A percentile compares a stretch with the other conserved stretches of the same genome.
phyloP scores from a whole-genome alignment of 2,329 filamentous ascomycete species.

The Diaporthe batatas region DNA sequence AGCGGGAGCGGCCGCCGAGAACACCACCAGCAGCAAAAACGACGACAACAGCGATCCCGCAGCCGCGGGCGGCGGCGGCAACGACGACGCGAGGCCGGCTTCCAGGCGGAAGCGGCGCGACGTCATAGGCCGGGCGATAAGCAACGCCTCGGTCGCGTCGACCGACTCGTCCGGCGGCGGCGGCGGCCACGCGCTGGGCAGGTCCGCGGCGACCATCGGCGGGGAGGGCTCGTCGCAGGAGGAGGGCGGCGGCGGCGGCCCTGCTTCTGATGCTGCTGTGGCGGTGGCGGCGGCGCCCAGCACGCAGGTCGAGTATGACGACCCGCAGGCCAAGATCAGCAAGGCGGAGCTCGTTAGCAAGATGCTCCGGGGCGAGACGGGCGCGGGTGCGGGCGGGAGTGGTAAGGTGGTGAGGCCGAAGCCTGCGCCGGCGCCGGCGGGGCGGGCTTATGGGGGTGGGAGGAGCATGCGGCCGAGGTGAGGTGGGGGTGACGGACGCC shows the following conservation, averaged over 20 bases:
- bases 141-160: conserved; percentile 68
- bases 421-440: neutral
- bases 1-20: neutral
- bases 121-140: conserved; percentile 70
- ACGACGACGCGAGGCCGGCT: conserved; percentile 31
- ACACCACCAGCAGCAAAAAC: conserved; percentile 1
- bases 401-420: conserved; percentile 7
- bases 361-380: conserved; percentile 51
- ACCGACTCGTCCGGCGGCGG: conserved; percentile 52
- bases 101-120: conserved; percentile 56
- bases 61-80: conserved; percentile 39
- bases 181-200: conserved; percentile 20
- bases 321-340: conserved; percentile 61
- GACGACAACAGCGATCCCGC: conserved; percentile 23
- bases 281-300: conserved; percentile 57
- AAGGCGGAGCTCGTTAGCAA: conserved; percentile 60
- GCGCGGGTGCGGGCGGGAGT: neutral
- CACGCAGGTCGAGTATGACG: conserved; percentile 66
- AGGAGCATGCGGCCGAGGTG: conserved; percentile 40
- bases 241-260: conserved; percentile 33
- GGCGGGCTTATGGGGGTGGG: conserved; percentile 8
- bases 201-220: conserved; percentile 32
- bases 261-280: conserved; percentile 51
- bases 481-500: neutral
- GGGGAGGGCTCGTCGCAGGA: conserved; percentile 40